Evolutionary conservation across 306 rosid species (phyloP), one percentile per base, ranked within the genome.

Genomic region (Gastrolobium bilobum): DNA sequence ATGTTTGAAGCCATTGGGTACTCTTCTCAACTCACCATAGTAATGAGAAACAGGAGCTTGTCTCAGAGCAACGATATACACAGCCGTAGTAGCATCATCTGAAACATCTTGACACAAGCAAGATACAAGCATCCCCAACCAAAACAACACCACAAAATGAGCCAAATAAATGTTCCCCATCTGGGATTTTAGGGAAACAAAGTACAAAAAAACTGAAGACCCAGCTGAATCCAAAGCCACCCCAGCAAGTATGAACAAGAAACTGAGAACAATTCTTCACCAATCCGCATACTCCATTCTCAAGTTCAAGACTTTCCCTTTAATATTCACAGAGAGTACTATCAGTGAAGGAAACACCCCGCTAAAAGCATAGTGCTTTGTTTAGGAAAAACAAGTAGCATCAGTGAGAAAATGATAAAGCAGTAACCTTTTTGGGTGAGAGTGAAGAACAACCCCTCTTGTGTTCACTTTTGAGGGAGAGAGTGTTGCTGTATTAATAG

Each of bases 21-120:
- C 85, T 33, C 68, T 84, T 78, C 84, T 90, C 74, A 84, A 71
- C 86, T 89, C 92, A 61, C 79, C 80, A 42, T 81, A 80, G 71
- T 83, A 86, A 86, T 86, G 93, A 84, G 87, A 81, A 64, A 88
- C 44, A 72, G 93, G 89, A 84, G 90, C 80, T 78, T 91, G 85
- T 85, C 81, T 91, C 33, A 96, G 86, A 75, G 93, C 87, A 69
- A 96, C 97, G 68, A 96, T 91, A 75, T 96, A 93, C 39, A 96
- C 93, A 74, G 86, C 89, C 7, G 95, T 42, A 72, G 66, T 73
- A 71, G 75, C 84, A 67, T 82, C 86, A 62, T 83, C 91, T 14
- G 86, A 87, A 80, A 65, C 91, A 43, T 77, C 90, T 54, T 82
- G 81, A 68, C 98, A 88, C n/a, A 78, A 74, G 57, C 85, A 71